These are phyloP conservation scores for Lentinula sp. DNA, from an alignment of 768 basidiomycete species.

Conservation along the genomic window DNA sequence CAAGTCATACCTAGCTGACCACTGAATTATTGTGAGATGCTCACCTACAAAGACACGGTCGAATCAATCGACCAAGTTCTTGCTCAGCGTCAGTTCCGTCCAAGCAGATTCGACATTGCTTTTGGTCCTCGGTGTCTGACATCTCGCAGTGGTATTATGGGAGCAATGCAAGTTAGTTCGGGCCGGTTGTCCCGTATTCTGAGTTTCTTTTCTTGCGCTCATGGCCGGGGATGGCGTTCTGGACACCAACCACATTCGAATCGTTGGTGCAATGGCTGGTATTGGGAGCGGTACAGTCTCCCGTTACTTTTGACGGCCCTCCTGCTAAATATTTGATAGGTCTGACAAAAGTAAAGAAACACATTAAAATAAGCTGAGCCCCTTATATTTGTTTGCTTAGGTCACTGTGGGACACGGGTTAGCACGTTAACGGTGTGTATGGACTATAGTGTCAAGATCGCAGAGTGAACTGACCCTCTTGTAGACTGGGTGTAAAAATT, in stretches of 20 bases:
- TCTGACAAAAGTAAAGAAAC: conserved; percentile 38
- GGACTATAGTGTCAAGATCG: neutral
- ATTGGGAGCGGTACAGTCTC: conserved; percentile 51
- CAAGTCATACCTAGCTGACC: conserved; percentile 25
- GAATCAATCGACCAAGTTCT: conserved; percentile 70
- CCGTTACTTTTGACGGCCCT: too few relatives aligned
- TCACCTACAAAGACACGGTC: conserved; percentile 66
- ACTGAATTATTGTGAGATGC: conserved; percentile 18
- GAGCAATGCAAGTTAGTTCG: too few relatives aligned
- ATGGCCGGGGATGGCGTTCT: neutral
- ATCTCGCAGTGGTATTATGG: conserved; percentile 2
- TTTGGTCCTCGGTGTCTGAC: conserved; percentile 31
- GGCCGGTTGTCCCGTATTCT: neutral
- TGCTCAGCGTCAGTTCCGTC: conserved; percentile 56
- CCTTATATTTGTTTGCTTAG: conserved; percentile 22
- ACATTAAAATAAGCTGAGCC: neutral
- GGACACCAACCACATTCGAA: conserved; percentile 31
- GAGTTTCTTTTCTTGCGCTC: neutral
- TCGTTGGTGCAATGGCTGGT: conserved; percentile 53
- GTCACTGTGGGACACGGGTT: conserved; percentile 70
- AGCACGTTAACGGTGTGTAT: neutral
- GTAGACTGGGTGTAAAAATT: neutral
- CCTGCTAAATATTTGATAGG: conserved; percentile 16
- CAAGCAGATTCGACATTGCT: conserved; percentile 82
- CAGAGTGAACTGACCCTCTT: neutral